phyloP scores from a whole-genome alignment of 495 filamentous ascomycete genomes.

The Penicillium waksmanii region DNA sequence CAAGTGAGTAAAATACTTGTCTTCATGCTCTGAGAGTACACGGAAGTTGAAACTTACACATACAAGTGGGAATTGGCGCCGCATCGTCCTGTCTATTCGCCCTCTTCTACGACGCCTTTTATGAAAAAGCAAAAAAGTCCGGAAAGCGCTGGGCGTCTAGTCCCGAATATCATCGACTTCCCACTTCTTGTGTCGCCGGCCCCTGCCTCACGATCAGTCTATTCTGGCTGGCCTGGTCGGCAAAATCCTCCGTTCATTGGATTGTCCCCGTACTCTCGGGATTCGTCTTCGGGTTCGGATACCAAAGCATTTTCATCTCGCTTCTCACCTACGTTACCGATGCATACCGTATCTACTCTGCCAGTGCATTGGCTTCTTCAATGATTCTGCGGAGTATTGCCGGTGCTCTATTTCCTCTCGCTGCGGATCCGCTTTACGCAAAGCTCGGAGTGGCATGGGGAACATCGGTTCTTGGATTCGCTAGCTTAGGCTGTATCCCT shows the following conservation, averaged over 20 bases:
- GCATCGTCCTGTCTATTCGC: slow-evolving; percentile 42
- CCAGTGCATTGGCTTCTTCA: slow-evolving; percentile 69
- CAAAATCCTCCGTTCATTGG: slow-evolving; percentile 58
- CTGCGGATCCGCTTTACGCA: slow-evolving; percentile 44
- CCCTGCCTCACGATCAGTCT: slow-evolving; percentile 62
- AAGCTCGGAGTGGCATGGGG: slow-evolving; percentile 50
- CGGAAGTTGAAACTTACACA: slow-evolving; percentile 15
- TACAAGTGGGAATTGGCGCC: slow-evolving; percentile 42
- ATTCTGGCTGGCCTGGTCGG: slow-evolving; percentile 78
- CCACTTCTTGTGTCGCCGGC: slow-evolving; percentile 67
- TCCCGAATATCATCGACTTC: slow-evolving; percentile 68
- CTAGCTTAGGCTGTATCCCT: slow-evolving; percentile 43
- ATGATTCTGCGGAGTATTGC: slow-evolving; percentile 62
- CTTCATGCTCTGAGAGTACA: too few relatives aligned
- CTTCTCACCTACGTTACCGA: slow-evolving; percentile 78
- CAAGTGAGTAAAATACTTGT: slow-evolving; percentile 32
- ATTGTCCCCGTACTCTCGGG: slow-evolving; percentile 67
- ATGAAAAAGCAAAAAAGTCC: slow-evolving; percentile 43
- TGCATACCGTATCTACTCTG: slow-evolving; percentile 73
- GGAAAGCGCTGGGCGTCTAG: slow-evolving; percentile 44
- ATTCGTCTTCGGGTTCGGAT: slow-evolving; percentile 70
- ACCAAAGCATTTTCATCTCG: slow-evolving; percentile 66
- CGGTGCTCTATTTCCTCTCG: slow-evolving; percentile 58
- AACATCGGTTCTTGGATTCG: slow-evolving; percentile 49
- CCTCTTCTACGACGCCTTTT: slow-evolving; percentile 58